phyloP scores from a whole-genome alignment of 768 basidiomycete genomes.

The Hericium erinaceus region DNA sequence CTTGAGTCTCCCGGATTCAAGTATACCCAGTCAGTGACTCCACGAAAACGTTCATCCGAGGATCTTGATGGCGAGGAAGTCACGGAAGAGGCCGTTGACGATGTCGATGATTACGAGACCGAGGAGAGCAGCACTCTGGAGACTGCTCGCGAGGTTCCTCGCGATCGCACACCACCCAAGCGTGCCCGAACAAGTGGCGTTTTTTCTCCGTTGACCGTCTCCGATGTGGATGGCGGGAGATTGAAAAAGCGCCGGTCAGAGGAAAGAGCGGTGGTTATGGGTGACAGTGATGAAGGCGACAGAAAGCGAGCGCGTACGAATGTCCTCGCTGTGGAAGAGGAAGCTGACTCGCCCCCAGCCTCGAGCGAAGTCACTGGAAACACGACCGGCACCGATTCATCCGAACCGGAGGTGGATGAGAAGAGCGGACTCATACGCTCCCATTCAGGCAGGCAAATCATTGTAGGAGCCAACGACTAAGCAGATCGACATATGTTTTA shows the following conservation, averaged over 20 bases:
- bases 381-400: neutral
- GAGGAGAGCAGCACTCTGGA: conserved; percentile 17
- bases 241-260: conserved; percentile 12
- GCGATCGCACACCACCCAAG: conserved; percentile 31
- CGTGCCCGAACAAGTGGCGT: conserved; percentile 22
- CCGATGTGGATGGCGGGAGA: conserved; percentile 5
- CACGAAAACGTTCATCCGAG: conserved; percentile 4
- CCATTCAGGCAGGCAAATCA: neutral
- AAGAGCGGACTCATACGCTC: neutral
- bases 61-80: conserved; percentile 19
- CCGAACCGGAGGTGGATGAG: neutral
- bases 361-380: neutral
- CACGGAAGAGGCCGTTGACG: conserved; percentile 23
- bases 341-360: neutral
- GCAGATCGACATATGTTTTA: neutral
- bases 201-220: conserved; percentile 13
- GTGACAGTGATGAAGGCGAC: neutral
- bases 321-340: neutral
- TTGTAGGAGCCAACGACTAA: neutral
- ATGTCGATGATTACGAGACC: conserved; percentile 25
- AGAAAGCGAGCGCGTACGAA: neutral
- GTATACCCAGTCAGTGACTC: neutral
- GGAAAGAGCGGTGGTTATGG: neutral
- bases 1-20: neutral
- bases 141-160: conserved; percentile 10